Base-by-base conservation (phyloP, 23 red algal genomes). In the Chondrus crispus region DNA sequence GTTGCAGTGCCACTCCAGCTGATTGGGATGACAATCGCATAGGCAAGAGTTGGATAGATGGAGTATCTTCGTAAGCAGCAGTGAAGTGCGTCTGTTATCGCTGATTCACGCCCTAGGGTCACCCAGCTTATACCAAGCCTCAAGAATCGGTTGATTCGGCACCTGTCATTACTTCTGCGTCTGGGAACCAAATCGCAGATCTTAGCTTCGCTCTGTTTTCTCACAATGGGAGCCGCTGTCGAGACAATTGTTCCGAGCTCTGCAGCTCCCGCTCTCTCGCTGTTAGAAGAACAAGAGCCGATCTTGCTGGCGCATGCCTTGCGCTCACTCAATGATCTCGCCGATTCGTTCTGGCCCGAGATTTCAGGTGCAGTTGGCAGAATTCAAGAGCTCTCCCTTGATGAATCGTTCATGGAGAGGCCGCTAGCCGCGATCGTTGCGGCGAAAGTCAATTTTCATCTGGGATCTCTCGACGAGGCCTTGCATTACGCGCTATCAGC, bases 371-470 rank as follows among this genome's bases (percentile, higher is more conserved):
- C 84, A 32, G 94, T 99, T 30, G 88, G 80, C 40, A 94, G 92
- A 60, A 96, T 99, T 46, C 93, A 99, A 88, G 97, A 94, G 33
- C 68, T 99, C 19, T 91, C 85, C 38, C 94, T 96, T 40, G 80
- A 96, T 47, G 66, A 81, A 26, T 41, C 73, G 0, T 96, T 95
- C 87, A 69, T 50, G 0, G 94, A 96, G 66, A 60, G 72, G 43
- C 64, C 95, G 52, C 93, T 93, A 32, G 93, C 97, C 13, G 91
- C 97, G 28, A 88, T 99, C 33, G 89, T 99, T 30, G 97, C 97
- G 14, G 97, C 97, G 20, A 99, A 99, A 54, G 97, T 99, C 16
- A 88, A 96, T 52, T 99, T 99, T 77, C 95, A 99, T 90, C 88
- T 99, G 35, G 93, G 97, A 52, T 95, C 95, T 7, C 76, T 96